A percentile compares a stretch with the other conserved stretches of the same genome.
Evolutionary conservation across 2,329 filamentous ascomycete species (phyloP).

Genomic region (Exophiala calicioides): DNA sequence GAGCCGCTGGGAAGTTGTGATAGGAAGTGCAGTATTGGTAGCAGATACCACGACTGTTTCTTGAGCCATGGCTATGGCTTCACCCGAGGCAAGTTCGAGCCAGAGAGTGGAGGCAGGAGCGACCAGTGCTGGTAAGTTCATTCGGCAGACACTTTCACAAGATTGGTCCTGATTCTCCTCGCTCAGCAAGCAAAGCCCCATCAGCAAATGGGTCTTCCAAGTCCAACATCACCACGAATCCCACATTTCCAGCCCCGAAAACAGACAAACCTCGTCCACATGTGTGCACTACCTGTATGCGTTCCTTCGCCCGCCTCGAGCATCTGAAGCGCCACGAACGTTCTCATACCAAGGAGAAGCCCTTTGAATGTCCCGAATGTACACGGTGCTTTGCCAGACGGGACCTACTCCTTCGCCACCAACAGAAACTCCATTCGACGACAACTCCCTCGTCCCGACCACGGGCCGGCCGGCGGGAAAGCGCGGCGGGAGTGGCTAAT

Average conservation of each 20-base stretch:
- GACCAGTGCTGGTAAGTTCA: constrained; percentile 17
- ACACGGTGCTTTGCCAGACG: constrained; percentile 90
- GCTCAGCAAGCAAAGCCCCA: constrained; percentile 12
- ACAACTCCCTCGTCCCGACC: constrained; percentile 84
- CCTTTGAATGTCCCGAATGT: constrained; percentile 95
- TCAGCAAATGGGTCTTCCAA: constrained; percentile 12
- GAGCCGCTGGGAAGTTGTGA: neutral
- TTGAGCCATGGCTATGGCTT: constrained; percentile 7
- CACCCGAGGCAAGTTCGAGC: constrained; percentile 5
- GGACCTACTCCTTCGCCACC: constrained; percentile 87
- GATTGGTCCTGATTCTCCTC: constrained; percentile 2
- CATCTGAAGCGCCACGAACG: constrained; percentile 96
- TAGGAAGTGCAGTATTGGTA: neutral
- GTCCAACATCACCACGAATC: constrained; percentile 6
- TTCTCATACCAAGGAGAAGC: constrained; percentile 98
- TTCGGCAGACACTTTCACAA: neutral
- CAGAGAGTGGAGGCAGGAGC: constrained; percentile 7
- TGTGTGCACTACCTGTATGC: constrained; percentile 84
- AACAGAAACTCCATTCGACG: constrained; percentile 97
- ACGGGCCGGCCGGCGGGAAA: constrained; percentile 81
- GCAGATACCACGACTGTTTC: neutral
- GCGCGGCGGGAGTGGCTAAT: constrained; percentile 68
- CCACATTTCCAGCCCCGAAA: constrained; percentile 70
- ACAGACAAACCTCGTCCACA: constrained; percentile 97
- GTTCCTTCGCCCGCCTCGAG: constrained; percentile 91